Evolutionary conservation across 495 filamentous ascomycete species (phyloP).

Genomic region (Trichocladium antarcticum): DNA sequence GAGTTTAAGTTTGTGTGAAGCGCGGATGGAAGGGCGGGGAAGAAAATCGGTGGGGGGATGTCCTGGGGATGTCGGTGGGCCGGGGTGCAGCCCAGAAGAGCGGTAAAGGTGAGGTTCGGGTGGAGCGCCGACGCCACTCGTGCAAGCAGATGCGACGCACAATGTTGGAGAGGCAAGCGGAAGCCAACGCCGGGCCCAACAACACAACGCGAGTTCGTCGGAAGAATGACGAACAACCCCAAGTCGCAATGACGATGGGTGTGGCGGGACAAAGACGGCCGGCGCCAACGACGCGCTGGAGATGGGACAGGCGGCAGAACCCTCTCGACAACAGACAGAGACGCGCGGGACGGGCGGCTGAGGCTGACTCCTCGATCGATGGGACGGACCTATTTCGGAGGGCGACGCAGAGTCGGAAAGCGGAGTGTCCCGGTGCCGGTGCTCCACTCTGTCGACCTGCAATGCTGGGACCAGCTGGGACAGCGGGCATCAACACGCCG

Average conservation of each 20-base stretch:
- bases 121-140: neutral
- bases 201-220: neutral
- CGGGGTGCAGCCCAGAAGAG: neutral
- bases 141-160: too few relatives aligned
- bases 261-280: neutral
- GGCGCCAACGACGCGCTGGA: neutral
- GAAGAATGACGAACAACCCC: neutral
- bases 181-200: neutral
- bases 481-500: too few relatives aligned
- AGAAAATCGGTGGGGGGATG: neutral
- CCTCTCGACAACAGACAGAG: neutral
- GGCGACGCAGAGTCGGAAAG: neutral
- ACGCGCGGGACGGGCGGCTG: slow-evolving; percentile 3
- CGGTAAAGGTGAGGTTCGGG: neutral
- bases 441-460: too few relatives aligned
- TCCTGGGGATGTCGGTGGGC: neutral
- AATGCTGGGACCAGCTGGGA: too few relatives aligned
- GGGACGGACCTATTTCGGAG: slow-evolving; percentile 1
- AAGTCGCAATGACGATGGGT: neutral
- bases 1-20: slow-evolving; percentile 17
- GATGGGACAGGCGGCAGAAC: neutral
- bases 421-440: too few relatives aligned
- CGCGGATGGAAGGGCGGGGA: neutral
- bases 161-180: neutral
- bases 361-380: slow-evolving; percentile 1